Evolutionary conservation across 169 alveolate species (phyloP).

Genomic region (Besnoitia besnoiti): DNA sequence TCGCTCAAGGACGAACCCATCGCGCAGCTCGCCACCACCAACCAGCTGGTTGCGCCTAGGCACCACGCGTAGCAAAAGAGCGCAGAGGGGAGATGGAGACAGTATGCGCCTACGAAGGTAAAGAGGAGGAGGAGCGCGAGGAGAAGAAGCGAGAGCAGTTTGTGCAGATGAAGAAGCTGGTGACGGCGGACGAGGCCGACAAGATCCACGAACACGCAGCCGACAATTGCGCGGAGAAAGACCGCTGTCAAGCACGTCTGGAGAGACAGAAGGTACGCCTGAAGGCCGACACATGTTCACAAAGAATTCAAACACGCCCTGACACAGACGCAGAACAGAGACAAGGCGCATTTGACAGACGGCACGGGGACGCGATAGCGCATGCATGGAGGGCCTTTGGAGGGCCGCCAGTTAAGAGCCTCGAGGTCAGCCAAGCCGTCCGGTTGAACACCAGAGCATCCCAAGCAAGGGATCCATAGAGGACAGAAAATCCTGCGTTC

Average conservation of each 20-base stretch:
- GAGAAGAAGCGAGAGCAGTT: slow-evolving; percentile 24
- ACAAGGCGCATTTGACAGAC: too few relatives aligned
- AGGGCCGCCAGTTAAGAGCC: neutral
- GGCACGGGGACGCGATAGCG: too few relatives aligned
- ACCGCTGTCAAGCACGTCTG: slow-evolving; percentile 30
- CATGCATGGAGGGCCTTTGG: neutral
- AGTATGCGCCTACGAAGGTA: slow-evolving; percentile 38
- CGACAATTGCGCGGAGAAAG: slow-evolving; percentile 45
- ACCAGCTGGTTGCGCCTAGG: slow-evolving; percentile 42
- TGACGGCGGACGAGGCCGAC: slow-evolving; percentile 44
- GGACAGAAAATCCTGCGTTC: too few relatives aligned
- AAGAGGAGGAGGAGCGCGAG: slow-evolving; percentile 41
- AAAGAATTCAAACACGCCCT: too few relatives aligned
- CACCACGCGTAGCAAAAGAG: slow-evolving; percentile 53
- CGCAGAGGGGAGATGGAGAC: slow-evolving; percentile 21
- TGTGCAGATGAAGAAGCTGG: slow-evolving; percentile 50
- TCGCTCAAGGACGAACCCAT: slow-evolving; percentile 43
- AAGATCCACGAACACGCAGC: slow-evolving; percentile 44
- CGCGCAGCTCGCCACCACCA: slow-evolving; percentile 45
- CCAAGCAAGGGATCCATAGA: too few relatives aligned
- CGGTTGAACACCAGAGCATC: too few relatives aligned
- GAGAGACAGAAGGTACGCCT: neutral
- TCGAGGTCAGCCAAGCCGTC: neutral
- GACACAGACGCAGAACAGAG: too few relatives aligned
- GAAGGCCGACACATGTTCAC: too few relatives aligned